Evolutionary conservation across 2,329 filamentous ascomycete genomes (phyloP).

Genomic region (Xylariaceae sp.): DNA sequence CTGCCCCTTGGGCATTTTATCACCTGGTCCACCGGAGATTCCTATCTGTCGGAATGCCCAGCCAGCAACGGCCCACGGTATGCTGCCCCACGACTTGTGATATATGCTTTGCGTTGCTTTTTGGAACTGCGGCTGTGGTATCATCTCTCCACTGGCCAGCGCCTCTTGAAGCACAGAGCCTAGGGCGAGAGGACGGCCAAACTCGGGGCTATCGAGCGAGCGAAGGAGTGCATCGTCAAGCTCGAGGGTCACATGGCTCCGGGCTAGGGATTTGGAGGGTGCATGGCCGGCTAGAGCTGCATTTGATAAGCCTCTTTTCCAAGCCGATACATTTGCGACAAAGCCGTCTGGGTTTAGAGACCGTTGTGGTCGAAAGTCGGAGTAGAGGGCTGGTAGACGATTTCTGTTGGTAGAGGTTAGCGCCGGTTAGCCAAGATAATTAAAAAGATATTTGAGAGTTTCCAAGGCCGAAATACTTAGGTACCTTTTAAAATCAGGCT

Average conservation of each 20-base stretch:
- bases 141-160: conserved; percentile 63
- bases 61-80: conserved; percentile 67
- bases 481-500: conserved; percentile 61
- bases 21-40: conserved; percentile 45
- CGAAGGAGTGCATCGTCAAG: conserved; percentile 64
- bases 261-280: conserved; percentile 40
- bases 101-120: conserved; percentile 68
- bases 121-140: conserved; percentile 70
- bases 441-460: not conserved
- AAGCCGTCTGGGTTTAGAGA: conserved; percentile 83
- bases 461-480: conserved; percentile 1
- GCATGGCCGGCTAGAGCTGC: conserved; percentile 61
- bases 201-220: conserved; percentile 72
- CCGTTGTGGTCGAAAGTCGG: conserved; percentile 74
- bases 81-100: conserved; percentile 62
- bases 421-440: not conserved
- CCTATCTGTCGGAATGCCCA: conserved; percentile 76
- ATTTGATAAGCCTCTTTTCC: conserved; percentile 71
- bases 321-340: conserved; percentile 73
- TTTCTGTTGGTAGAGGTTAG: conserved; percentile 48
- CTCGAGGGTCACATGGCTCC: conserved; percentile 51
- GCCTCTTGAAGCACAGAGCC: conserved; percentile 76
- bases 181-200: conserved; percentile 77
- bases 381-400: conserved; percentile 82
- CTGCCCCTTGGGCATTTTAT: conserved; percentile 57